These are phyloP conservation scores for Verticillium nonalfalfae DNA, from an alignment of 2,329 filamentous ascomycete genomes.

Conservation along the genomic window DNA sequence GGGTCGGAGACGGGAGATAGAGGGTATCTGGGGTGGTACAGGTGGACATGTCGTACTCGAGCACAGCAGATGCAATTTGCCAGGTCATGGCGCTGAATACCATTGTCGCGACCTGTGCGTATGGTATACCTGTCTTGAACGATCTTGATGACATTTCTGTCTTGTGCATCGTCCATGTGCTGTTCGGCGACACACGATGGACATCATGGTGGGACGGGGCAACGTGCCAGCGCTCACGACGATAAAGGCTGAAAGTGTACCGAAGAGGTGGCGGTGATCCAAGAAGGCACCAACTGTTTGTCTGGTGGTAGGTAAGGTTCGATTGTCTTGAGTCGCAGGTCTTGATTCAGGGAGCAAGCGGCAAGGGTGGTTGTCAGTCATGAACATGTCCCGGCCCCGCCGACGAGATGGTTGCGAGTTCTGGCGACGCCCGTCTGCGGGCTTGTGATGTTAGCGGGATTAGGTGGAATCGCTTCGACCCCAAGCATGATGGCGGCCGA, in stretches of 20 bases:
- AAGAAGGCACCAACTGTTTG: background rate
- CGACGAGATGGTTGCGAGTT: background rate
- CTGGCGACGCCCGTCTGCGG: background rate
- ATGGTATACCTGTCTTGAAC: too few species aligned
- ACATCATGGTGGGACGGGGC: background rate
- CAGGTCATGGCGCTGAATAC: too few species aligned
- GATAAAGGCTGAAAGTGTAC: background rate
- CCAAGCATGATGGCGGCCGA: background rate
- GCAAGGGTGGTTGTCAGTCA: background rate
- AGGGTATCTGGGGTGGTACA: too few species aligned
- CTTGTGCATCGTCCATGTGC: background rate
- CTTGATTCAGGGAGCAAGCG: background rate
- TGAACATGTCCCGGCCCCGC: background rate
- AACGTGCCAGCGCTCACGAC: background rate
- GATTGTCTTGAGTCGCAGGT: background rate
- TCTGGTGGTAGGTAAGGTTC: background rate
- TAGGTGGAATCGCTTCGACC: background rate
- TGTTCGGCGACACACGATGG: background rate
- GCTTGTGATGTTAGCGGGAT: background rate
- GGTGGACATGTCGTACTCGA: too few species aligned
- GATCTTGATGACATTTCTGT: background rate
- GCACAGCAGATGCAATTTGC: too few species aligned
- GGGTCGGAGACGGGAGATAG: too few species aligned
- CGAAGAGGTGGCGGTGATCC: background rate
- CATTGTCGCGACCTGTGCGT: too few species aligned